These are phyloP conservation scores for Heimioporus sp. DNA, from an alignment of 768 basidiomycete species.

Conservation along the genomic window DNA sequence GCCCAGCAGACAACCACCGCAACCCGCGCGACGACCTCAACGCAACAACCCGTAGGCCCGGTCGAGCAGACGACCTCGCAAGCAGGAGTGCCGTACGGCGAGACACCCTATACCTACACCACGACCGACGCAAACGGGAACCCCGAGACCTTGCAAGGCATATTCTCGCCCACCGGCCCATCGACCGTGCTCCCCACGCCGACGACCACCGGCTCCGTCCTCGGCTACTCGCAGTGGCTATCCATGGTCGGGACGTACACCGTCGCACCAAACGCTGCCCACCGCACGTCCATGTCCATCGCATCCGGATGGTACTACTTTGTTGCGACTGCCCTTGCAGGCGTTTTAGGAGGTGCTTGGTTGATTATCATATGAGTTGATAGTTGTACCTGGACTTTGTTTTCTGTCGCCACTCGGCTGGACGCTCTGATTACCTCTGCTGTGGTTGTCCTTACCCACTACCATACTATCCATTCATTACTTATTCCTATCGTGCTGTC, in stretches of 20 bases:
- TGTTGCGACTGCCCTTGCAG: conserved; percentile 18
- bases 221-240: conserved; percentile 30
- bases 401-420: conserved; percentile 1
- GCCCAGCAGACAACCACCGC: conserved; percentile 10
- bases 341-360: conserved; percentile 33
- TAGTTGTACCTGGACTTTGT: conserved; percentile 9
- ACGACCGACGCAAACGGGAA: conserved; percentile 38
- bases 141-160: conserved; percentile 15
- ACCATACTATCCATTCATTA: conserved; percentile 15
- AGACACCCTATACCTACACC: conserved; percentile 51
- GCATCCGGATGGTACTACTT: conserved; percentile 29
- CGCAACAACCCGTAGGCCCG: conserved; percentile 28
- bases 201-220: conserved; percentile 27
- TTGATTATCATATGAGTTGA: conserved; percentile 22
- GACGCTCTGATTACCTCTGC: not conserved
- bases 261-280: conserved; percentile 23
- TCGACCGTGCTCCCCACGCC: conserved; percentile 22
- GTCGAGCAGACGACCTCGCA: conserved; percentile 51
- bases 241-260: conserved; percentile 32
- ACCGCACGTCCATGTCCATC: conserved; percentile 16
- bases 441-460: not conserved
- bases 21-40: conserved; percentile 7
- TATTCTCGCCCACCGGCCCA: conserved; percentile 35
- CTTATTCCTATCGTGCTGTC: conserved; percentile 7
- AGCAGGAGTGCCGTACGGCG: conserved; percentile 39